Evolutionary conservation across 106 monocot genomes (phyloP), one percentile per base, ranked within the genome.

Genomic region (Triglochin maritima): DNA sequence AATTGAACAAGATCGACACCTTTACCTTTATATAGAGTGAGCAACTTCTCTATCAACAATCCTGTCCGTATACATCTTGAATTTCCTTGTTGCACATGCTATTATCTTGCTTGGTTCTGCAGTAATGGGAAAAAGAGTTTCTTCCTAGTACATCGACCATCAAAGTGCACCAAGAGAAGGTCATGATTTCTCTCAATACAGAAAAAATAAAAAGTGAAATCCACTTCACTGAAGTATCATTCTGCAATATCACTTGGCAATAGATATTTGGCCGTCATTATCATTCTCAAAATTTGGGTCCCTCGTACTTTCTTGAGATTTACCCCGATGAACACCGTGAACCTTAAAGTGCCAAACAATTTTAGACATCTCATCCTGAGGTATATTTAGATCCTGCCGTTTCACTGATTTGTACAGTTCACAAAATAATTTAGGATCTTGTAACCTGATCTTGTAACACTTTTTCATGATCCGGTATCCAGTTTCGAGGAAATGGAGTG

Each of bases 401-500:
- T 80, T 91, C 9, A 87, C 77, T 14, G 74, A 80, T 76, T 83
- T 96, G 50, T 74, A 69, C 56, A 95, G 64, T 65, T 86, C 74
- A 57, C 84, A 90, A 16, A 96, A 91, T 44, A 80, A 81, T 46
- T 86, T 90, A 3, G 96, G 96, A 64, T 88, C 86, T 72, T 91
- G 90, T 69, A 96, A 65, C 54, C 62, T 90, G 49, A 91, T 96
- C 96, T 2, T 64, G 69, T 62, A 96, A 67, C 6, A 88, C 55
- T 13, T 50, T 57, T 61, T 85, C 96, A 75, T 91, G 90, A 10
- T 80, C 72, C 17, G 96, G 96, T 15, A 76, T 62, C 96, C 96
- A 96, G 56, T 87, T 88, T 67, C 85, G 78, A 44, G 90, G 90
- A 51, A 96, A 85, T 49, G 91, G 96, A 11, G 86, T 83, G 69